Evolutionary conservation across 306 rosid genomes (phyloP), one percentile per base, ranked within the genome.

Genomic region (Medicago lupulina): DNA sequence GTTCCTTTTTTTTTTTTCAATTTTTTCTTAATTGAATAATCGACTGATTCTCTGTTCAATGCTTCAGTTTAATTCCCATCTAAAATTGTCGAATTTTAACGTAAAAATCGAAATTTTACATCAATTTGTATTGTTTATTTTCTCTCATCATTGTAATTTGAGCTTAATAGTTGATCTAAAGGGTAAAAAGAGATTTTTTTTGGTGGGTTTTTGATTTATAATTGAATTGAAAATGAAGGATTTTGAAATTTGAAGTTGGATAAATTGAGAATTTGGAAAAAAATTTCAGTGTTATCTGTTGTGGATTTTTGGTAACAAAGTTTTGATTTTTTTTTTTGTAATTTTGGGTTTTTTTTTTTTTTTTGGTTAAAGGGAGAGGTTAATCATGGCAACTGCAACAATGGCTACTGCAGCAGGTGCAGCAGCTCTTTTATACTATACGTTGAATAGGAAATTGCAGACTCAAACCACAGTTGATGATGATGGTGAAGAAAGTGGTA

Each of bases 361-460:
- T 63, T 67, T 50, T 14, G 57, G 39, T 82, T 79, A 19, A 71
- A 86, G 88, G 91, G 85, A 76, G 47, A 70, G 74, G 44, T 53
- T 74, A 74, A 58, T 88, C 71, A 95, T 95, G 97, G 95, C 98
- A 86, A 89, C 98, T 83, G 96, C 97, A 78, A 95, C 96, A 67
- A 85, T 95, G 97, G 97, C 98, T 39, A 95, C 98, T 73, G 96
- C 98, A 67, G 97, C 96, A 18, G 98, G 97, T 71, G 97, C 97
- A 78, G 97, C 96, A 80, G 98, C 98, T 67, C 88, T 95, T 8
- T 76, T 95, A 62, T 92, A 89, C 83, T 95, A 92, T 70, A 92
- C 95, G n/a, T 68, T 95, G 76, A 95, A 90, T 80, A 80, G 90
- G 63, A 92, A 88, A 85, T 74, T 92, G 39, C 88, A 85, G 67